Evolutionary conservation across 2,329 filamentous ascomycete genomes (phyloP).

Genomic region (Drechslerella coelobrocha): DNA sequence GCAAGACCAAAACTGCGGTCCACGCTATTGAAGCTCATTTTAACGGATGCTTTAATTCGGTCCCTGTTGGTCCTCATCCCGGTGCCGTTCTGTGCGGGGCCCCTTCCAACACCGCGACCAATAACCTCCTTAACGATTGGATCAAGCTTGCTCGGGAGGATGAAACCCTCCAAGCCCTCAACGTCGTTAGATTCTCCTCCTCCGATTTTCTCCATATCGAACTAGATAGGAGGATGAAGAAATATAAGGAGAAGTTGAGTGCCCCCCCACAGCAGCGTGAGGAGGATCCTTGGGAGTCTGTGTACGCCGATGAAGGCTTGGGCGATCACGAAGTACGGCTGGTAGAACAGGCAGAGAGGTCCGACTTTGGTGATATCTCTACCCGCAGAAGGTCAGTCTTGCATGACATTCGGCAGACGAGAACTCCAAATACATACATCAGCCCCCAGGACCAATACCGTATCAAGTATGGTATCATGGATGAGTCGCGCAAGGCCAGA

Average conservation of each 20-base stretch:
- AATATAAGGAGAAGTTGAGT: neutral
- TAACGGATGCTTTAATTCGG: neutral
- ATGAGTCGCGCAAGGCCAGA: no score
- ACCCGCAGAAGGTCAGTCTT: no score
- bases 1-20: neutral
- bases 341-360: no score
- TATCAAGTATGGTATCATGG: no score
- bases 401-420: no score
- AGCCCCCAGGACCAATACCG: no score
- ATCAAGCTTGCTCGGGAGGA: neutral
- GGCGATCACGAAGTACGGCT: no score
- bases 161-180: neutral
- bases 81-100: conserved; percentile 1
- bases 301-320: no score
- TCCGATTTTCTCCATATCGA: neutral
- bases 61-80: no score
- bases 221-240: neutral
- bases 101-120: neutral
- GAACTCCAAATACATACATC: no score
- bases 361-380: no score
- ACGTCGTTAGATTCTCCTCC: neutral
- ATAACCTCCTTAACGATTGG: neutral
- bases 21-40: neutral
- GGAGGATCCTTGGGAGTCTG: neutral
- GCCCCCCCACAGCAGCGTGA: neutral